These are phyloP conservation scores for Epichloe sibirici DNA, from an alignment of 2,329 filamentous ascomycete genomes.

Conservation along the genomic window DNA sequence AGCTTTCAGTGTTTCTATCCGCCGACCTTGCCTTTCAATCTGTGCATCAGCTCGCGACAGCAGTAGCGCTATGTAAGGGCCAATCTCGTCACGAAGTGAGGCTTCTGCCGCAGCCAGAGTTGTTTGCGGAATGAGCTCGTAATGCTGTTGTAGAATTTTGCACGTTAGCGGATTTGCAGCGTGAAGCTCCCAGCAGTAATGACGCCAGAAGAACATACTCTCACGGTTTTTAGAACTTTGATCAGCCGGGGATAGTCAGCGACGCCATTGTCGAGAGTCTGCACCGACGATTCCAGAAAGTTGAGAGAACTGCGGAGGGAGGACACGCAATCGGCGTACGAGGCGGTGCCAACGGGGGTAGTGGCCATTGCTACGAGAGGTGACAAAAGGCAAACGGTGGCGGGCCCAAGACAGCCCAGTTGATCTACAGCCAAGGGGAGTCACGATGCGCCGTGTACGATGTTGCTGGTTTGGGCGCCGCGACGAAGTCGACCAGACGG, in stretches of 20 bases:
- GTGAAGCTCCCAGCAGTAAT: neutral
- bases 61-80: conserved; percentile 70
- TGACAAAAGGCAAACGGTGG: neutral
- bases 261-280: conserved; percentile 42
- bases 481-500: neutral
- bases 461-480: neutral
- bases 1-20: conserved; percentile 73
- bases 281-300: conserved; percentile 48
- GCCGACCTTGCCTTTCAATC: conserved; percentile 68
- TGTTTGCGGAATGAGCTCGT: conserved; percentile 80
- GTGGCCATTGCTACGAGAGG: conserved; percentile 6
- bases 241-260: conserved; percentile 45
- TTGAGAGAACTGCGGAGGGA: conserved; percentile 48
- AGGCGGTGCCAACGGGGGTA: conserved; percentile 17
- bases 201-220: conserved; percentile 28
- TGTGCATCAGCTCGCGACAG: conserved; percentile 74
- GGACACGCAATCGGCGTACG: conserved; percentile 46
- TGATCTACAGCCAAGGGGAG: neutral
- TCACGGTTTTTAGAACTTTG: conserved; percentile 43
- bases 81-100: conserved; percentile 75
- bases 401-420: neutral
- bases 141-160: conserved; percentile 52
- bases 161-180: neutral
- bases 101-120: conserved; percentile 72
- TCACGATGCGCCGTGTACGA: neutral